Evolutionary conservation across 345 rosid species (phyloP), one percentile per base, ranked within the genome.

Genomic region (Ricinus communis): DNA sequence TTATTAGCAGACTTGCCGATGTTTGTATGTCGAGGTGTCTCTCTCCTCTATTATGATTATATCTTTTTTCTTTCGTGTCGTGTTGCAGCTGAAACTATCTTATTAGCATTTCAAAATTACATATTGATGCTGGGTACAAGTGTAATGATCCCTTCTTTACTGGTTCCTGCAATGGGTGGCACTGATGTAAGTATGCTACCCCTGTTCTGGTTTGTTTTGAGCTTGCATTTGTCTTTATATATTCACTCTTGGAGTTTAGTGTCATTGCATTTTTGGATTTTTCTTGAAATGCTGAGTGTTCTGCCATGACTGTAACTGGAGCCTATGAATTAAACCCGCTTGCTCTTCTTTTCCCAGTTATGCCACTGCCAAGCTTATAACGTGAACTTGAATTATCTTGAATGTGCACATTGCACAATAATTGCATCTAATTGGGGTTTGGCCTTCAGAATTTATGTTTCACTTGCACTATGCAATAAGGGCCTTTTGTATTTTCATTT

Each of bases 111-210:
- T 72, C 81, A 77, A 41, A 77, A 77, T 59, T 77, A 77, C 66
- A 77, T 77, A 6, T 24, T 77, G 66, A 72, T 77, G 77, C 43
- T 77, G 62, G 81, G 81, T 51, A 77, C 81, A 56, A 77, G 77
- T 21, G 77, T 77, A 11, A 77, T 77, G 81, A 77, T 77, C 52
- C 81, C 81, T 69, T 72, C 77, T 0, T 16, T 77, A 36, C 67
- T 77, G 1, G 81, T 77, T 46, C 77, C 81, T 1, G 77, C 76
- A 19, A 77, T 77, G 81, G 81, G 81, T 27, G 81, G 81, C 66
- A 77, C 45, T 57, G 74, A 68, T 28, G 81, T 77, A 50, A 77
- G 81, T 24, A 16, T 53, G 3, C 52, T 46, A 12, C 30, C 33
- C 9, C 52, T 45, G 18, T 46, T 66, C 30, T 33, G 38, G 2